phyloP scores from a whole-genome alignment of 768 basidiomycete species.

The Dendrothele bispora region DNA sequence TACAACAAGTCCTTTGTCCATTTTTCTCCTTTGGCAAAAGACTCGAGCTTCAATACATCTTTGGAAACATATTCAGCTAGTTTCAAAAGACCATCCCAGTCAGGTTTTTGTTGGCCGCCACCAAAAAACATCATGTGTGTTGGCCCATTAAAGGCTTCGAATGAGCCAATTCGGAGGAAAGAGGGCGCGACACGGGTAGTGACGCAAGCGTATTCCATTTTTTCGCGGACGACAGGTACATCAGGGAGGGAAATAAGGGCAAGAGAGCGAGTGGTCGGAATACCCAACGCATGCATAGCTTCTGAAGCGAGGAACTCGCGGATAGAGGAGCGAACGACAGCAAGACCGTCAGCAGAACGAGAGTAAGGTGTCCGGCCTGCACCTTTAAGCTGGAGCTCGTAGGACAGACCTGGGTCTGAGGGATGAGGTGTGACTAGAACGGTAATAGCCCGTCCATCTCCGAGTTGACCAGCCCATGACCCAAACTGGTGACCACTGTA shows the following conservation, averaged over 20 bases:
- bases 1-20: constrained; percentile 76
- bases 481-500: constrained; percentile 95
- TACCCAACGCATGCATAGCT: constrained; percentile 70
- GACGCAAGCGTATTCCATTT: constrained; percentile 67
- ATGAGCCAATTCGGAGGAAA: constrained; percentile 89
- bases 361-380: constrained; percentile 94
- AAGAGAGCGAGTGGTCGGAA: constrained; percentile 89
- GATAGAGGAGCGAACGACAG: constrained; percentile 91
- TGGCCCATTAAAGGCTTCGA: constrained; percentile 82
- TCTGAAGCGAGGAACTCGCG: constrained; percentile 94
- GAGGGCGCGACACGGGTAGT: constrained; percentile 84
- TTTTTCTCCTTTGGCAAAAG: constrained; percentile 41
- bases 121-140: constrained; percentile 66
- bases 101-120: constrained; percentile 71
- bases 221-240: constrained; percentile 77
- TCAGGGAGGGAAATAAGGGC: constrained; percentile 73
- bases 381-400: constrained; percentile 95
- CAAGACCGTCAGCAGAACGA: constrained; percentile 89
- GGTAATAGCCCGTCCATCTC: constrained; percentile 94
- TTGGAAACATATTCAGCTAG: constrained; percentile 75
- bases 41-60: constrained; percentile 53
- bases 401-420: constrained; percentile 47
- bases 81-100: constrained; percentile 72
- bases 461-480: constrained; percentile 89
- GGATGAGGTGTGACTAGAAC: constrained; percentile 81